Evolutionary conservation across 306 rosid genomes (phyloP), one percentile per base, ranked within the genome.

Genomic region (Fragaria vesca): DNA sequence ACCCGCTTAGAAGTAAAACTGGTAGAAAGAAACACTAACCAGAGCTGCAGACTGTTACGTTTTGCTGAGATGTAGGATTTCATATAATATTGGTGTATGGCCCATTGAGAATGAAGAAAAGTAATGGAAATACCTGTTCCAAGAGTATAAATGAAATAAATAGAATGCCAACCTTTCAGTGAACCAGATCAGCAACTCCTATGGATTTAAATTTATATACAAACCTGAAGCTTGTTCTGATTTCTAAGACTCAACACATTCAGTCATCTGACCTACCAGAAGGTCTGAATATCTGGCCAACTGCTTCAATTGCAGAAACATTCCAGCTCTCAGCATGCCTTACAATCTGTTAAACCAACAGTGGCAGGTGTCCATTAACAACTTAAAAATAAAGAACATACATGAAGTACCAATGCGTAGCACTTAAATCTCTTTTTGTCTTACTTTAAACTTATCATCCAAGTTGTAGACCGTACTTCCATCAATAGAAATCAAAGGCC

Each of bases 281-380:
- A 66, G 94, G 86, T 72, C 79, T 83, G 87, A 92, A 94, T 67
- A 92, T 91, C 85, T 90, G 98, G 54, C 87, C 85, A 58, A 94
- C 80, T 79, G 98, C 97, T 87, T 92, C 95, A 52, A 92, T 84
- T 66, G 95, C 93, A 77, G 98, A 89, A 80, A 91, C 84, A 81
- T 85, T 78, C 98, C 97, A 94, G 60, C 97, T 89, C 90, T 90
- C 98, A 42, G 91, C 87, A 72, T 94, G 97, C 86, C 91, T 86
- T 74, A 86, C 84, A 84, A 94, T 91, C 98, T 92, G 91, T 81
- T 55, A 57, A 72, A 83, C 34, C 57, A 67, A 72, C 20, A 60
- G 43, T 70, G 60, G 70, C 61, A 73, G 52, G 51, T 72, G 68
- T 20, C 2, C 20, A 65, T 88, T 58, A 77, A 46, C 17, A 76